Evolutionary conservation across 345 rosid species (phyloP), one percentile per base, ranked within the genome.

Genomic region (Pugionium cornutum): DNA sequence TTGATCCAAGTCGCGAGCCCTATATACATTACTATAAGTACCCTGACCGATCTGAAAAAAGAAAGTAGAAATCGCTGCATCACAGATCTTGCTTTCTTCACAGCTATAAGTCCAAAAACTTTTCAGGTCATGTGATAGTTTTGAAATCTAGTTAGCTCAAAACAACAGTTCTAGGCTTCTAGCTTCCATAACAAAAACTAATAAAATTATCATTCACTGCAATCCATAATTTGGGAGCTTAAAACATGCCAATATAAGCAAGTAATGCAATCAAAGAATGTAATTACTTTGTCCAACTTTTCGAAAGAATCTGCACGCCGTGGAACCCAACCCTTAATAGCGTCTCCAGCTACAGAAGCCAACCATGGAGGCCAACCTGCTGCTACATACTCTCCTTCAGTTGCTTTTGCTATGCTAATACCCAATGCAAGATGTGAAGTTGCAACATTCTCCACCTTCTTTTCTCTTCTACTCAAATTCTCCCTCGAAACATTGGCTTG

Each of bases 351-450:
- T 43, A 91, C 98, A 27, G 89, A 76, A 29, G 91, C 89, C 70
- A 91, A 73, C 98, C 98, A 91, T 56, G 88, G 80, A 59, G 98
- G 98, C 98, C 98, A 91, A 30, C 98, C 98, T 4, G 96, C 98
- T 0, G 98, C 91, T 69, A 88, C 86, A 73, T 88, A 87, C 77
- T 91, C 96, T 33, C 91, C 91, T 83, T 91, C 91, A n/a, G 63
- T 74, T 62, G 88, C 86, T 67, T 85, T 91, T 0, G 86, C 89
- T 26, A 91, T 54, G 32, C 69, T 78, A 25, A 42, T 32, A 67
- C 89, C 88, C 60, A 77, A 75, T 31, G 82, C 82, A 9, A 92
- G 94, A 54, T 77, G 85, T 52, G 76, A 85, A 62, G 68, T 55
- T 18, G 79, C 83, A 69, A 67, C 70, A 64, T 76, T 75, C 60